Evolutionary conservation across 116 monocot species (phyloP), one percentile per base, ranked within the genome.

Genomic region (Papilionanthe hybrid): DNA sequence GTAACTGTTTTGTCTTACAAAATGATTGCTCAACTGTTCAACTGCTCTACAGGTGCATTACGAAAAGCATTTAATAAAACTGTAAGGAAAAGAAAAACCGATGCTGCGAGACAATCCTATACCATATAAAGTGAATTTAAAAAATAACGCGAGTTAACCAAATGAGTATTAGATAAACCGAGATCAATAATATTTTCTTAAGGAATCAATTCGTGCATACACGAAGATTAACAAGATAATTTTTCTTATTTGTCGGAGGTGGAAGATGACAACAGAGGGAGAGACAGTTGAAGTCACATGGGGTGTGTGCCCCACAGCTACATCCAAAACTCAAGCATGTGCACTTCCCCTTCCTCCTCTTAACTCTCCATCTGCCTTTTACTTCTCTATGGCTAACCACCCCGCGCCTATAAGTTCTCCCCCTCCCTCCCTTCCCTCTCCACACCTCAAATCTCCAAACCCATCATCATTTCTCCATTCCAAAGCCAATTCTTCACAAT

Each of bases 281-380:
- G 71, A 22, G 71, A 44, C 73, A 42, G 73, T 44, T 73, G 44
- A 73, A 73, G 44, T 9, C 73, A 73, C 73, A 73, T 73, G 73
- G 73, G 73, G 73, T n/a, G 73, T 73, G 44, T 22, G 73, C 19
- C 45, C 44, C 73, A 44, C 22, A 9, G 7, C 73, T 73, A n/a
- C 73, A 8, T 19, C 73, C 73, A n/a, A 73, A 73, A 10, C 18
- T n/a, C 44, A 20, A 71, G 71, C 73, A 73, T 73, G 73, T 73
- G 73, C 73, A 12, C 37, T 71, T 65, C 71, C 32, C 32, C 71
- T 15, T 71, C 71, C 71, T 18, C 11, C 71, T 71, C 71, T 32
- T 71, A 71, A 71, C 71, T 71, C 71, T 37, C 12, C 13, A 53
- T 53, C 53, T 15, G 12, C 17, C 13, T 53, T 53, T 13, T 4